Evolutionary conservation across 805 yeast species (phyloP).

Genomic region (Kazachstania martiniae): DNA sequence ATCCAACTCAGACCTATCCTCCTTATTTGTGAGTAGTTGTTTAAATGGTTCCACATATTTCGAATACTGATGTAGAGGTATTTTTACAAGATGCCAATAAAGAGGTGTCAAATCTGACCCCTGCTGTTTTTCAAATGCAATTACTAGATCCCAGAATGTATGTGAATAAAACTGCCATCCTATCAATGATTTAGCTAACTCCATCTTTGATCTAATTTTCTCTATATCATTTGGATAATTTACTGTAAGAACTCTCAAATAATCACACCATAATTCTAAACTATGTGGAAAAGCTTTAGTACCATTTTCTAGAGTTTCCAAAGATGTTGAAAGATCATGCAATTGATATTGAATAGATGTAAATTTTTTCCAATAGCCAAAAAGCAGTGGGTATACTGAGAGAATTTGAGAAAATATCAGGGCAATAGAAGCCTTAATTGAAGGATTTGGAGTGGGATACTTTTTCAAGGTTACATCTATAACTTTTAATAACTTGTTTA

Average conservation of each 20-base stretch:
- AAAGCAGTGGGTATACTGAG: conserved; percentile 44
- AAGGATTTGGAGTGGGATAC: conserved; percentile 26
- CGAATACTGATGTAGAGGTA: conserved; percentile 84
- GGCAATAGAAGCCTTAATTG: conserved; percentile 23
- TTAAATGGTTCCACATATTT: conserved; percentile 48
- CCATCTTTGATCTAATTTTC: conserved; percentile 34
- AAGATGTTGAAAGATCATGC: conserved; percentile 42
- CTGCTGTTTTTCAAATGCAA: conserved; percentile 34
- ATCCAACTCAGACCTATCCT: conserved; percentile 26
- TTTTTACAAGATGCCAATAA: conserved; percentile 35
- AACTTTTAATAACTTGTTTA: conserved; percentile 31
- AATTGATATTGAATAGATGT: conserved; percentile 45
- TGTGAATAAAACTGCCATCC: conserved; percentile 74
- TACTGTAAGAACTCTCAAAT: conserved; percentile 41
- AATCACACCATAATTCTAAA: conserved; percentile 61
- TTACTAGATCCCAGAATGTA: conserved; percentile 68
- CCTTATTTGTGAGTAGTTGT: conserved; percentile 19
- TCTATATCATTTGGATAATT: conserved; percentile 28
- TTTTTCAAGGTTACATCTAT: conserved; percentile 27
- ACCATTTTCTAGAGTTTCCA: conserved; percentile 33
- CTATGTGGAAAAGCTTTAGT: conserved; percentile 45
- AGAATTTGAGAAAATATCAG: conserved; percentile 34
- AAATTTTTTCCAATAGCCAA: conserved; percentile 56
- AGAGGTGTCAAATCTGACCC: conserved; percentile 30
- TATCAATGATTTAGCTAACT: conserved; percentile 36